Percentiles rank a stretch among this genome's conserved stretches.
These are phyloP conservation scores for Datura wrightii DNA, from an alignment of 257 asterid species.

Conservation along the genomic window DNA sequence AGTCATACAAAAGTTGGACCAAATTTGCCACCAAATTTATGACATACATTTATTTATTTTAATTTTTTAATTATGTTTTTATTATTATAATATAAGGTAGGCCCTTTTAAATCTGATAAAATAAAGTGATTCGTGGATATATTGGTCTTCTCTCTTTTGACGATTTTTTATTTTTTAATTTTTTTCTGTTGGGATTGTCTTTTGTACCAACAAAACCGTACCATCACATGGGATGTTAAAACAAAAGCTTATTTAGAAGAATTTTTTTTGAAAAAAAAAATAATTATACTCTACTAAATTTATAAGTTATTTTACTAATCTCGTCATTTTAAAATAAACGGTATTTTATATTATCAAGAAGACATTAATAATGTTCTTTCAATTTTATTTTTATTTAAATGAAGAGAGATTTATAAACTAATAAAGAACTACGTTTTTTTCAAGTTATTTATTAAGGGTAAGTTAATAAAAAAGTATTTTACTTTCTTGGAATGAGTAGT, in stretches of 20 bases:
- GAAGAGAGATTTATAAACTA: too few relatives aligned
- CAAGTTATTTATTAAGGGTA: too few relatives aligned
- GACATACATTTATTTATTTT: background rate
- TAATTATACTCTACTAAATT: background rate
- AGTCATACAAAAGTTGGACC: background rate
- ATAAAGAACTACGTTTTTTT: too few relatives aligned
- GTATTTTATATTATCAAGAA: too few relatives aligned
- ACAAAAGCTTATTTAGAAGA: background rate
- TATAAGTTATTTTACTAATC: too few relatives aligned
- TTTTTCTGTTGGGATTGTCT: conserved; percentile 33
- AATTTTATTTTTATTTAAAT: too few relatives aligned
- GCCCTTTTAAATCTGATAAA: background rate
- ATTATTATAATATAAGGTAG: background rate
- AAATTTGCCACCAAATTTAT: conserved; percentile 20
- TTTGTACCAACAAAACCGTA: conserved; percentile 33
- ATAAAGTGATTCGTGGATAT: conserved; percentile 1
- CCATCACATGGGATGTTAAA: conserved; percentile 33
- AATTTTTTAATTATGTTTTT: background rate
- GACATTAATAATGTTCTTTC: too few relatives aligned
- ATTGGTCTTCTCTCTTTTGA: conserved; percentile 8
- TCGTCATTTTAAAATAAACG: too few relatives aligned
- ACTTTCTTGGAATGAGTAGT: too few relatives aligned
- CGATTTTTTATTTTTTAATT: background rate
- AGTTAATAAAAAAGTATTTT: too few relatives aligned
- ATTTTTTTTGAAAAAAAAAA: background rate